Evolutionary conservation across 768 basidiomycete genomes (phyloP), one percentile per base, ranked within the genome.

Genomic region (Lactifluus echinatus): DNA sequence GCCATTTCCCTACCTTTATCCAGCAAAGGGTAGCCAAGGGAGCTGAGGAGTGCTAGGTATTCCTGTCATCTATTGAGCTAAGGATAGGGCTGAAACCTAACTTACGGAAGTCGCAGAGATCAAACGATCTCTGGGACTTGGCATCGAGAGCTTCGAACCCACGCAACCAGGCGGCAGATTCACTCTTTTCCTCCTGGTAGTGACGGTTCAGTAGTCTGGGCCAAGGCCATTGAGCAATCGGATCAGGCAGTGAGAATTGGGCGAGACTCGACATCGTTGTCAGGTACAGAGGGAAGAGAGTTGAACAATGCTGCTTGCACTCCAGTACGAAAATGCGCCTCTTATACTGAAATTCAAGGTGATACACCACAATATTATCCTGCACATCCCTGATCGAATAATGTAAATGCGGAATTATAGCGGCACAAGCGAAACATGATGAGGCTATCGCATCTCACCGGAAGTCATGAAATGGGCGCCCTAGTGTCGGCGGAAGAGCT

Each of bases 141-240:
- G 68, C 61, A 4, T 59, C 60, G 57, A 78, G 73, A 1, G 74
- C 69, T 3, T 68, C 66, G 63, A 75, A 76, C 12, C 60, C 53
- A 39, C 70, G 67, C 33, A 69, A 63, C 77, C 76, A 78, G 2
- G 65, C 68, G 4, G 68, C 60, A 0, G 75, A 74, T 49, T 71
- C 71, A 1, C 57, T 60, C 48, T 73, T 73, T 54, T 65, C 66
- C 31, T 67, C 64, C 7, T 52, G 57, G 40, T 75, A 77, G 59
- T 71, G 61, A 1, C 71, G 69, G 55, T 76, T 78, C 44, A 78
- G 59, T 28, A 43, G 53, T 6, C 77, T 72, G 6, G 64, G 64
- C 75, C 74, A 78, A 2, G 76, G 76, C 78, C 78, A 80, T 15
- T 63, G 64, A n/a, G 59, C 59, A 40, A 79, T 65, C 6, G 71